Percentiles rank a stretch among this genome's conserved stretches.
Evolutionary conservation across 2,329 filamentous ascomycete genomes (phyloP).

Genomic region (Pyricularia pennisetigena): DNA sequence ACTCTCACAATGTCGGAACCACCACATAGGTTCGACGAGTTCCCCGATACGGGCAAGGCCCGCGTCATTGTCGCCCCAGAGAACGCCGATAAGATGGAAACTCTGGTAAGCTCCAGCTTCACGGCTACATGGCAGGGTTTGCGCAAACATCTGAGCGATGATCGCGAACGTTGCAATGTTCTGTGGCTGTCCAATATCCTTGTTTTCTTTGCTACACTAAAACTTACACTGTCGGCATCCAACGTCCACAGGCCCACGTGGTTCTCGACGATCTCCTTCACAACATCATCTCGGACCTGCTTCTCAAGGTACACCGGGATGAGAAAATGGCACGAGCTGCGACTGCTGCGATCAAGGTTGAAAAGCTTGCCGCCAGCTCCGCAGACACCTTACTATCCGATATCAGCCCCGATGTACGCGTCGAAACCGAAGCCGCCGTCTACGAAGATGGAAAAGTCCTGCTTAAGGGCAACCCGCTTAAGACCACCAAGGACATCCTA

Average conservation of each 20-base stretch:
- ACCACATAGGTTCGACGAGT: conserved; percentile 1
- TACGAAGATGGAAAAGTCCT: conserved; percentile 61
- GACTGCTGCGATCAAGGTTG: conserved; percentile 53
- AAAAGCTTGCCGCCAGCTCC: conserved; percentile 48
- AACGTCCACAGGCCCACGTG: conserved; percentile 39
- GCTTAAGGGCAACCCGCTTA: conserved; percentile 63
- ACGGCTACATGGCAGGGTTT: neutral
- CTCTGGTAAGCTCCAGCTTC: conserved; percentile 39
- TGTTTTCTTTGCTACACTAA: neutral
- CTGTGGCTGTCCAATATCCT: neutral
- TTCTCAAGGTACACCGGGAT: conserved; percentile 65
- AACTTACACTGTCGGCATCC: neutral
- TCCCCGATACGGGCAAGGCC: conserved; percentile 36
- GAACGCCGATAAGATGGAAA: conserved; percentile 43
- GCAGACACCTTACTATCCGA: conserved; percentile 40
- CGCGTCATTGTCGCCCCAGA: conserved; percentile 45
- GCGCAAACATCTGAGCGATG: neutral
- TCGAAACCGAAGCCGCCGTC: conserved; percentile 58
- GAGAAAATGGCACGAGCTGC: conserved; percentile 66
- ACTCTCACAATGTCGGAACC: neutral
- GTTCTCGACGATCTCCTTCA: conserved; percentile 68
- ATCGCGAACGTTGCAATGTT: neutral
- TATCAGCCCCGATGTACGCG: conserved; percentile 42
- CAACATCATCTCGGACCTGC: conserved; percentile 66
- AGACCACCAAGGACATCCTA: conserved; percentile 60